These are phyloP conservation scores for Penicillium sp. DNA, from an alignment of 2,329 filamentous ascomycete genomes.

Conservation along the genomic window DNA sequence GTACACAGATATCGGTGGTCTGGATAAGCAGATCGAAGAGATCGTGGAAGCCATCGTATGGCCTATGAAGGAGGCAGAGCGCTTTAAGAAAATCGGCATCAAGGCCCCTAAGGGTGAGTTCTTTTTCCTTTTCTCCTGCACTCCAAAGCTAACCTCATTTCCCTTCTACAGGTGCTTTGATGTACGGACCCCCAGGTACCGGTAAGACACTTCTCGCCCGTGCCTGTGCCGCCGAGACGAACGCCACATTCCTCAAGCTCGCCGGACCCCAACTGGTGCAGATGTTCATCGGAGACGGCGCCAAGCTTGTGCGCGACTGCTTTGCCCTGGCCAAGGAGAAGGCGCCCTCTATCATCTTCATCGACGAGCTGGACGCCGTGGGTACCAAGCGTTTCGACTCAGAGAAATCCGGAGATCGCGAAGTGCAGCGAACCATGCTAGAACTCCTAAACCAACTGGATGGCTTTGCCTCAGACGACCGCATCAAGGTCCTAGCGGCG, in stretches of 20 bases:
- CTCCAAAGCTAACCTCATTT: constrained; percentile 13
- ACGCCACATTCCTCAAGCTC: constrained; percentile 97
- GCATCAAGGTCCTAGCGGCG: constrained; percentile 92
- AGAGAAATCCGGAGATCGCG: constrained; percentile 94
- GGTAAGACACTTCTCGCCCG: constrained; percentile 68
- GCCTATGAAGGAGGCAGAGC: constrained; percentile 99
- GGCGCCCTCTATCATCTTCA: constrained; percentile 98
- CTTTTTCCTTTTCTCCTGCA: not conserved
- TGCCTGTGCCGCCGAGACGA: constrained; percentile 95
- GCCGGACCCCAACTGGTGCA: constrained; percentile 96
- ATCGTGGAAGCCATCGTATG: constrained; percentile 97
- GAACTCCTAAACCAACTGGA: constrained; percentile 98
- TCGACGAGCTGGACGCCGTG: constrained; percentile 97
- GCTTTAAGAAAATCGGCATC: constrained; percentile 99
- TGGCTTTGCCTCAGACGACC: constrained; percentile 93
- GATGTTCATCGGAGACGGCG: constrained; percentile 99
- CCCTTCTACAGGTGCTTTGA: constrained; percentile 71
- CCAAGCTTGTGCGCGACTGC: constrained; percentile 95
- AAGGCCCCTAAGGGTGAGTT: constrained; percentile 92
- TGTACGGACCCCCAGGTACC: constrained; percentile 73
- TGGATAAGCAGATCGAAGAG: constrained; percentile 99
- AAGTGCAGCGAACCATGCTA: constrained; percentile 98
- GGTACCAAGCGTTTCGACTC: constrained; percentile 98
- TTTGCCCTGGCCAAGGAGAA: constrained; percentile 98
- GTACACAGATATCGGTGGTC: constrained; percentile 93